Base-by-base conservation (phyloP, 306 rosid species). In the Medicago ruthenica region DNA sequence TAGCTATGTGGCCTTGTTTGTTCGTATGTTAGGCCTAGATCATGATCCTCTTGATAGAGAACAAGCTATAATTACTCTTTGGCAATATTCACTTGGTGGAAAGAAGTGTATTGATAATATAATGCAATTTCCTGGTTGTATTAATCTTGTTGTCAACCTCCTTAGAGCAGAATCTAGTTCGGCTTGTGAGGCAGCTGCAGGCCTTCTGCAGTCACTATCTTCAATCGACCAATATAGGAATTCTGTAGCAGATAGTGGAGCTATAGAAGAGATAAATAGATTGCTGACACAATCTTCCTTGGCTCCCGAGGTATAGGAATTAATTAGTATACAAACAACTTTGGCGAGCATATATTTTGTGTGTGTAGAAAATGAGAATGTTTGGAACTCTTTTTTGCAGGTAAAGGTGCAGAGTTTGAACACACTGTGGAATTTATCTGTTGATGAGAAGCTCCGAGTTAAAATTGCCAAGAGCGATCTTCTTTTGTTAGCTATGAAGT, bases 71-170 rank as follows among this genome's bases (percentile, higher is more conserved):
- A 60, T 82, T 64, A 89, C 95, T 60, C 86, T 94, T 6, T 91
- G 98, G 97, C 87, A 94, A 80, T 94, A 94, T 41, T 91, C 98
- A 20, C 90, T 88, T 70, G 97, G 97, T 55, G 98, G 97, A 47
- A 88, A 91, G 86, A 87, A 94, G 83, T 80, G 74, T 44, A 73
- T 90, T 53, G 96, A 91, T 81, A 81, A 89, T 80, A 77, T 94
- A 82, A 91, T 94, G 96, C 89, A 85, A 73, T 94, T 89, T 86
- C 96, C 94, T 64, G 93, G 93, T 55, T 89, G 95, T 69, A 39
- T 94, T 79, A 90, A 87, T 81, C 96, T 93, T 68, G 83, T 86
- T 36, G 80, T 87, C 60, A 91, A 87, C 80, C 89, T 94, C 72
- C 95, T 94, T 53, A 75, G 90, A 58, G 91, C 97, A 53, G 91